Base-by-base conservation (phyloP, 345 rosid species). In the Gossypioides kirkii region DNA sequence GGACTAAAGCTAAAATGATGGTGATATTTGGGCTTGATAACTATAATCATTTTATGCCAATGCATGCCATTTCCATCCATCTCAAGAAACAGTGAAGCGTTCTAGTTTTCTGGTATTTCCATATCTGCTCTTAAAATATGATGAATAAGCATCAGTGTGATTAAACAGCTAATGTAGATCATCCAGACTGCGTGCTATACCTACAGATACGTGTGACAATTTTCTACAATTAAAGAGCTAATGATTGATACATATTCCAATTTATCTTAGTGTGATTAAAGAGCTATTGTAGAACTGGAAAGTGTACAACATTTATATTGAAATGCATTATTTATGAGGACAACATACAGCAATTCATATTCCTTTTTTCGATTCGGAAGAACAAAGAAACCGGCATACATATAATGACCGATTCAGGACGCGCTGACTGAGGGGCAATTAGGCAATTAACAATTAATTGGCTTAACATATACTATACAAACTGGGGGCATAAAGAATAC, bases 381-480 rank as follows among this genome's bases (percentile, higher is more conserved):
- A 52, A 52, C 53, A 6, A 6, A 53, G 6, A 5, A 32, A 32
- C 7, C 7, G 0, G 38, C 38, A 32, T 32, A 32, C 38, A 32
- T 32, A 32, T 5, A 32, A 32, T 32, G 38, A 32, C 5, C 38
- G 1, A 32, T 32, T 32, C 38, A 32, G 38, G 1, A 32, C 38
- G 38, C 38, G 1, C 7, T 32, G 38, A 32, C 38, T 32, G 7
- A 32, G 7, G 7, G 16, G 4, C 2, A 17, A 52, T 52, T 52
- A 16, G n/a, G 2, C 6, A 18, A 54, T 18, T 10, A 8, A 18
- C 6, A 8, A 56, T 28, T 42, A n/a, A 70, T 32, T n/a, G 18
- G 60, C 58, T 49, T 58, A 70, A 56, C 63, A 76, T 58, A 64
- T 72, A 70, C 73, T 76, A 63, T 76, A 73, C 83, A 75, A 46